Evolutionary conservation across 2,329 filamentous ascomycete species (phyloP).

Genomic region (Ophiocordyceps camponoti-floridani): DNA sequence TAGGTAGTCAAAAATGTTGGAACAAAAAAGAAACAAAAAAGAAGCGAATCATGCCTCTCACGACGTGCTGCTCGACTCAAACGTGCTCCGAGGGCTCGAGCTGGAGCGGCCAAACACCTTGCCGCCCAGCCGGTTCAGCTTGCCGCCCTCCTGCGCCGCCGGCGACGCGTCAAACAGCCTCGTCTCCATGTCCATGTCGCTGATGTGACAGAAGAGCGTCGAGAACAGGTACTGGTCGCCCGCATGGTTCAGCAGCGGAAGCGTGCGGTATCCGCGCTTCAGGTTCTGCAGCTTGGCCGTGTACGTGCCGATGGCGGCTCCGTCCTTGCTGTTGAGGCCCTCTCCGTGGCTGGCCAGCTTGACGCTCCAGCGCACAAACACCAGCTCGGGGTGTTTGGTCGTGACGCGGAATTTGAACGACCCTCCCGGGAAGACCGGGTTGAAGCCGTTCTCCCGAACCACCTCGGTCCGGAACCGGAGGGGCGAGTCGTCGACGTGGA

Average conservation of each 20-base stretch:
- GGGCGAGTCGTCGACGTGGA: slow-evolving; percentile 33
- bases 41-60: not conserved
- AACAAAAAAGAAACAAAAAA: not conserved
- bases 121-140: slow-evolving; percentile 36
- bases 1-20: no score
- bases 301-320: slow-evolving; percentile 62
- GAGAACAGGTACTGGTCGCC: slow-evolving; percentile 92
- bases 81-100: slow-evolving; percentile 32
- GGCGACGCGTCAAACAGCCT: slow-evolving; percentile 34
- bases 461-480: slow-evolving; percentile 66
- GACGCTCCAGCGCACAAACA: slow-evolving; percentile 87
- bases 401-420: slow-evolving; percentile 65
- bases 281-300: slow-evolving; percentile 83
- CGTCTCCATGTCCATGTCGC: slow-evolving; percentile 39
- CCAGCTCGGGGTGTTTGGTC: slow-evolving; percentile 85
- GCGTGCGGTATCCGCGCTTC: slow-evolving; percentile 80
- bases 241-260: slow-evolving; percentile 73
- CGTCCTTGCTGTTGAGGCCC: slow-evolving; percentile 38
- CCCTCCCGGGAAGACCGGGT: slow-evolving; percentile 63
- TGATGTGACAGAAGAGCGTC: slow-evolving; percentile 80
- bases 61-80: slow-evolving; percentile 25
- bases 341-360: slow-evolving; percentile 69
- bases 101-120: slow-evolving; percentile 39
- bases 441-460: slow-evolving; percentile 79
- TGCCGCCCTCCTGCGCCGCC: slow-evolving; percentile 23